Evolutionary conservation across 257 asterid genomes (phyloP), one percentile per base, ranked within the genome.

Genomic region (Solanum megistacrolobum): DNA sequence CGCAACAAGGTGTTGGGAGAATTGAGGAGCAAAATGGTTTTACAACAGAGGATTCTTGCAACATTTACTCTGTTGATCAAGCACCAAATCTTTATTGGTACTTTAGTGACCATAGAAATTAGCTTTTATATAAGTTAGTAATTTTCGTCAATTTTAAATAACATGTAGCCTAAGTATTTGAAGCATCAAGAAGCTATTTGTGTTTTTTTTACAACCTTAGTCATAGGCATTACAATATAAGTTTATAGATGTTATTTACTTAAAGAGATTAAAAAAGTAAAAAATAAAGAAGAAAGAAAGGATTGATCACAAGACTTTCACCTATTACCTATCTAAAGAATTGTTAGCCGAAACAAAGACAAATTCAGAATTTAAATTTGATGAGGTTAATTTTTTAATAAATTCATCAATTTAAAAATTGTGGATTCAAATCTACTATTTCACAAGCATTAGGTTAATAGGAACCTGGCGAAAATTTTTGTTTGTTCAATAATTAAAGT

Each of bases 11-110:
- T 25, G 46, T 83, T 71, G 82, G 86, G 76, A 90, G 74, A 76
- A 84, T 85, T 85, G 92, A 87, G 82, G 92, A 88, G 25, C 90
- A 88, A 27, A 87, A 8, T 55, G 84, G 43, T 10, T 89, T 87
- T 60, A 69, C 76, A n/a, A 46, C 65, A 13, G 93, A 88, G 84
- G 90, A 89, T 11, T 83, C 91, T 43, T 60, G 92, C 86, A 91
- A 87, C 52, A 71, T 86, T n/a, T 91, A 74, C 71, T 87, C 91
- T 18, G 83, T 83, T 41, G 92, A 91, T 84, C 91, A 91, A 79
- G 86, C 92, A 27, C 92, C 91, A 62, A 88, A 65, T 58, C 78
- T 89, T 69, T 88, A 69, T 83, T 87, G 90, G 92, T 89, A 88
- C 58, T 83, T 66, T 31, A 69, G 89, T 68, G 91, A 91, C 84